Percentiles rank a stretch among this genome's conserved stretches.
These are phyloP conservation scores for Salix viminalis DNA, from an alignment of 345 rosid species.

Conservation along the genomic window DNA sequence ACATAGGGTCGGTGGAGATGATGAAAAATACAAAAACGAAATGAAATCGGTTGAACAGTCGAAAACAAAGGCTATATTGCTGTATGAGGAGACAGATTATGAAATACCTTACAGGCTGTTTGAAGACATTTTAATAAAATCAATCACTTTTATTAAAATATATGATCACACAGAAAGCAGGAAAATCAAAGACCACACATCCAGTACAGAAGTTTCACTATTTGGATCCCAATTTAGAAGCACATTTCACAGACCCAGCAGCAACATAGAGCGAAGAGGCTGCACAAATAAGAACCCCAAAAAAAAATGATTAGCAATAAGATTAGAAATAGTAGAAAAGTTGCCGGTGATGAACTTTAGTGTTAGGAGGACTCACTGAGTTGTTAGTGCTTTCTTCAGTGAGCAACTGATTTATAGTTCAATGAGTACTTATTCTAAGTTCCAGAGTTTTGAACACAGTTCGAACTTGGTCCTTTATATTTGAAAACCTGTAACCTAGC, in stretches of 20 bases:
- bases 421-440: not conserved
- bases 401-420: not conserved
- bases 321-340: not conserved
- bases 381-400: not conserved
- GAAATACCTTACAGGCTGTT: not conserved
- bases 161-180: not conserved
- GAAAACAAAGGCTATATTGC: not conserved
- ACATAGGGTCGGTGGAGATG: not conserved
- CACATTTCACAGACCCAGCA: conserved; percentile 66
- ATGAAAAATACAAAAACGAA: not conserved
- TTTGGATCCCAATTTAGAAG: conserved; percentile 16
- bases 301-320: not conserved
- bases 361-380: not conserved
- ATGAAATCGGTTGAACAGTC: not conserved
- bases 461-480: not conserved
- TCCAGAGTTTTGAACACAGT: not conserved
- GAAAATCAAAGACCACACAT: not conserved
- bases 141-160: conserved; percentile 3
- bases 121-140: not conserved
- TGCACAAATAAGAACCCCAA: conserved; percentile 16
- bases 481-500: not conserved
- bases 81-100: not conserved
- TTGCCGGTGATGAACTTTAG: not conserved
- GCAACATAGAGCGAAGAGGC: conserved; percentile 64
- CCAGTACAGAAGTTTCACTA: not conserved